Evolutionary conservation across 2,329 filamentous ascomycete genomes (phyloP), one percentile per base, ranked within the genome.

Genomic region (Penicillium sp.): DNA sequence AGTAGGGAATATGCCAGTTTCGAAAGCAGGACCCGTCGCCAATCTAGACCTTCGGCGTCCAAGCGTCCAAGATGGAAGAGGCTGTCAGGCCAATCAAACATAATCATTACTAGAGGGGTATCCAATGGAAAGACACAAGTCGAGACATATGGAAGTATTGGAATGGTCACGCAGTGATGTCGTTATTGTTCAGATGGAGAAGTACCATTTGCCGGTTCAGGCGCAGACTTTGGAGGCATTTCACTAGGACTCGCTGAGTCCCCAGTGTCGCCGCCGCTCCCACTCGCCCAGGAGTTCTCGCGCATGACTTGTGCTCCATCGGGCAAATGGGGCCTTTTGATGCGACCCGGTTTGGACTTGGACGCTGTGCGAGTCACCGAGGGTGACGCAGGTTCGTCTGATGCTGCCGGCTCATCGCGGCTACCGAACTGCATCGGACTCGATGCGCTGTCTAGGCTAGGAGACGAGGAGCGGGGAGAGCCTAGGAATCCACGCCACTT

Each of bases 401-500:
- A 35, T 7, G 37, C 12, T 3, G 6, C 10, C 12, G 35, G 35
- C 6, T 52, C 39, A 16, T 39, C 37, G 6, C 32, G 41, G 23
- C 41, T 42, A 23, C 52, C 50, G 20, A 40, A 45, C 16, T 55
- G 57, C 55, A 59, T 53, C 7, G 57, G 57, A 29, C 58, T 60
- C 7, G 49, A 38, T 30, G 47, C 45, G 15, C 41, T 50, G 22
- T 55, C 48, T 5, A 43, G 41, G 12, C 38, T 36, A 14, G 51
- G 45, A 10, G 51, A 51, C 10, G 47, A 39, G 14, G 52, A 39
- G 6, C 31, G 42, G 18, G 49, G 46, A 11, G 55, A 51, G 30
- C 64, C 63, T 26, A 66, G 67, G 57, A 85, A 90, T 56, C 92
- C 85, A 63, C 95, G 95, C 92, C 92, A 98, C 64, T 87, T 87